Percentiles rank a stretch among this genome's conserved stretches.
These are phyloP conservation scores for Talaromyces sp. DNA, from an alignment of 2,329 filamentous ascomycete species.

Conservation along the genomic window DNA sequence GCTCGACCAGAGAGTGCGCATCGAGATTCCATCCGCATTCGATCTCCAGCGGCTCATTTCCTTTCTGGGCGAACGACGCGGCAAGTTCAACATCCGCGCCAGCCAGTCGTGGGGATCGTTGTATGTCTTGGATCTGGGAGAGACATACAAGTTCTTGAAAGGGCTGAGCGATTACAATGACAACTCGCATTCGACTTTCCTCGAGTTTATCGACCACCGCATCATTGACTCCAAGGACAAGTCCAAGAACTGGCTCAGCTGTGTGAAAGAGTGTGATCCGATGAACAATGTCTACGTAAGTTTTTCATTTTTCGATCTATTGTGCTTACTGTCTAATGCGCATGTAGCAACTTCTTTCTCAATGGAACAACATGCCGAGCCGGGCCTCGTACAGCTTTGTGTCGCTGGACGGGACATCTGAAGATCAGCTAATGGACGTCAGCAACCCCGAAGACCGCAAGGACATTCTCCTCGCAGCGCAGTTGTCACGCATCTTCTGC, in stretches of 20 bases:
- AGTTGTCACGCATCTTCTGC: constrained; percentile 41
- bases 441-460: constrained; percentile 28
- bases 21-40: constrained; percentile 36
- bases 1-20: constrained; percentile 26
- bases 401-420: constrained; percentile 19
- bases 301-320: constrained; percentile 1
- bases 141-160: constrained; percentile 36
- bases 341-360: constrained; percentile 33
- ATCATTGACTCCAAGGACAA: constrained; percentile 40
- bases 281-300: constrained; percentile 36
- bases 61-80: constrained; percentile 32
- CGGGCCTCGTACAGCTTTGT: constrained; percentile 40
- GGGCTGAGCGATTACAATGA: constrained; percentile 32
- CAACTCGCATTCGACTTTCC: constrained; percentile 33
- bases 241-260: constrained; percentile 39
- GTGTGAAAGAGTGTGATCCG: constrained; percentile 35
- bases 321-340: neutral
- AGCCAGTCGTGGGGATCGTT: constrained; percentile 37
- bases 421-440: constrained; percentile 36
- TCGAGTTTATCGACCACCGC: constrained; percentile 40
- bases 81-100: constrained; percentile 39
- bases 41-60: constrained; percentile 32
- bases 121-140: constrained; percentile 37
- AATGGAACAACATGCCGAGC: constrained; percentile 43
- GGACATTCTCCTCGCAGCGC: constrained; percentile 38